Evolutionary conservation across 176 grass and related monocot species (phyloP), one percentile per base, ranked within the genome.

Genomic region (Musa troglodytarum): DNA sequence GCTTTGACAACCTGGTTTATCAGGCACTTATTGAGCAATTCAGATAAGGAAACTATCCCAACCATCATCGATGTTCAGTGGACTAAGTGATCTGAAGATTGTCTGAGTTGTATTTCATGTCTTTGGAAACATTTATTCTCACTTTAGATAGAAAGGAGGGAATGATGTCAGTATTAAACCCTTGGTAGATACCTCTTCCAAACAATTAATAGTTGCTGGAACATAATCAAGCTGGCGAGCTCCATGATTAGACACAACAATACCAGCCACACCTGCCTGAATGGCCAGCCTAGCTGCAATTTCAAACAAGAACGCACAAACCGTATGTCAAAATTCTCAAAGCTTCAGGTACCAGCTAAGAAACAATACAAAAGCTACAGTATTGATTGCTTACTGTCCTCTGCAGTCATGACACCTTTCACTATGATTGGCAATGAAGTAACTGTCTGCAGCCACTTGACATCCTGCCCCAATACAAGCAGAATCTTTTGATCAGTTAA

Each of bases 211-310:
- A 0, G 95, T 94, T 66, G 88, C 95, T 19, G 95, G 90, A n/a
- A 88, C 83, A 52, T 94, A 99, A 66, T 99, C 90, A 11, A 99
- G 84, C 78, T 99, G 95, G 61, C 95, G 90, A 1, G 90, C 95
- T 9, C 95, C 95, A 11, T 99, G 95, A 17, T 99, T 99, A 49
- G 95, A 99, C 64, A 99, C 95, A 7, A 99, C 85, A 71, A 99
- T 94, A 55, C 90, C 95, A 8, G 88, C 82, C 17, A 81, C 86
- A 1, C 91, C 91, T 49, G 71, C 82, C 28, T 94, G 86, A 19
- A 99, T 68, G 50, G 95, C 86, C 55, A 91, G 69, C 52, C 78
- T 77, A 59, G 90, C 95, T 99, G 91, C 80, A 81, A 87, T 76
- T 71, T 28, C 14, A 16, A 6, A 76, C 52, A 29, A 52, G 74